These are phyloP conservation scores for Scedosporium boydii DNA, from an alignment of 2,329 filamentous ascomycete species.

Conservation along the genomic window DNA sequence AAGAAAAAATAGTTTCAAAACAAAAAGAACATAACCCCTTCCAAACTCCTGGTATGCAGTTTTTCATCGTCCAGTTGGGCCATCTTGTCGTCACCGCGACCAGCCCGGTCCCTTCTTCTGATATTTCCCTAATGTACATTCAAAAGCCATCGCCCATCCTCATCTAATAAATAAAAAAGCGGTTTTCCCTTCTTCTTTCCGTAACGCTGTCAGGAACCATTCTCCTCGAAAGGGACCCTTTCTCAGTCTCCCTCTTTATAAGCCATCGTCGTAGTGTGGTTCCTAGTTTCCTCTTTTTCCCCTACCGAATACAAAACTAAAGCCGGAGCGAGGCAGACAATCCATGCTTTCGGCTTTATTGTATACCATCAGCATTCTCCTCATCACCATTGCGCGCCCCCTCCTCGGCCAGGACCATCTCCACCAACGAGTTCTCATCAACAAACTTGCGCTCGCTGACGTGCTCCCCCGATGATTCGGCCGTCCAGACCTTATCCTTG, in stretches of 20 bases:
- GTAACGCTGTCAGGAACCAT: background rate
- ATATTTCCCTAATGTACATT: slow-evolving; percentile 4
- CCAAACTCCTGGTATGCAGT: slow-evolving; percentile 5
- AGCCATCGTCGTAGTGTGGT: background rate
- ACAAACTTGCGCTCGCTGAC: slow-evolving; percentile 87
- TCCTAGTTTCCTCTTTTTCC: background rate
- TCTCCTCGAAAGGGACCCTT: background rate
- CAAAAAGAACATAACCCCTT: background rate
- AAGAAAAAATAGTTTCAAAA: background rate
- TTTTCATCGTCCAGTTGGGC: background rate
- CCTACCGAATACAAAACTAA: background rate
- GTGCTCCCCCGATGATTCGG: slow-evolving; percentile 50
- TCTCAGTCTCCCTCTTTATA: background rate
- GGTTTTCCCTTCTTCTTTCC: background rate
- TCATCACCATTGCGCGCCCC: slow-evolving; percentile 21
- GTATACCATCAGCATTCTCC: background rate
- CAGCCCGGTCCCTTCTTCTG: background rate
- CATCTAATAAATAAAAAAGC: background rate
- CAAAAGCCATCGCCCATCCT: background rate
- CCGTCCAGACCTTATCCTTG: slow-evolving; percentile 85
- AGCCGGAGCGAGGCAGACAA: background rate
- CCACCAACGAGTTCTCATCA: slow-evolving; percentile 57
- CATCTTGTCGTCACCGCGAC: background rate
- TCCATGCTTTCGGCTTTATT: background rate
- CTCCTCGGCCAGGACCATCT: slow-evolving; percentile 57